Evolutionary conservation across 1,284 basidiomycete genomes (phyloP).

Genomic region (Marasmius fiardii): DNA sequence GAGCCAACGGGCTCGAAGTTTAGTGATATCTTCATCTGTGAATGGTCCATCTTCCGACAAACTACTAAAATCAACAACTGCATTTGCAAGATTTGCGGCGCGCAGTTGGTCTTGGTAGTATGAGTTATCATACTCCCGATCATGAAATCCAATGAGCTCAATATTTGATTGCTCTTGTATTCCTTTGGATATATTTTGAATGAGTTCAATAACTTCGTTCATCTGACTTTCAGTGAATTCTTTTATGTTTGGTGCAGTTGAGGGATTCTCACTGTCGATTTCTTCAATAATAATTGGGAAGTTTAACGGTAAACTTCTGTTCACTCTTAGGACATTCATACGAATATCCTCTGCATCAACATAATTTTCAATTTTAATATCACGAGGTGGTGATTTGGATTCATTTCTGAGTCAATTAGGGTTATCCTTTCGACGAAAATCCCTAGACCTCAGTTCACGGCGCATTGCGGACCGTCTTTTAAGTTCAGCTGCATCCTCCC

Average conservation of each 20-base stretch:
- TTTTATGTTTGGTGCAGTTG: background rate
- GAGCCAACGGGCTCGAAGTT: conserved; percentile 19
- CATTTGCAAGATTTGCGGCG: background rate
- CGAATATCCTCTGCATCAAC: conserved; percentile 1
- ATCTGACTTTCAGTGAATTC: background rate
- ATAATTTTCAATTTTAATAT: background rate
- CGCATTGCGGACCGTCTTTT: conserved; percentile 6
- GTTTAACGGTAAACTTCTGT: conserved; percentile 2
- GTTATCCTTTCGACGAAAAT: background rate
- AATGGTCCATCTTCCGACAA: conserved; percentile 1
- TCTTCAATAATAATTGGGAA: conserved; percentile 4
- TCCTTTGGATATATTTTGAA: background rate
- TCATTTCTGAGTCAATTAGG: background rate
- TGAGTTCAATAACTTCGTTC: background rate
- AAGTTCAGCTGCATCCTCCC: conserved; percentile 12
- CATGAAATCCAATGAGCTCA: background rate
- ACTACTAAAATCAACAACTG: background rate
- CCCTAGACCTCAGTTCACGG: background rate
- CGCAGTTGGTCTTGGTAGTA: background rate
- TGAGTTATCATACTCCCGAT: background rate
- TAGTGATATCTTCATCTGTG: conserved; percentile 14
- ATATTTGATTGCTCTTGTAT: background rate
- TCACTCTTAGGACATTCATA: background rate
- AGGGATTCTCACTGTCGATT: background rate
- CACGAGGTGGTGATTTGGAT: background rate